These are phyloP conservation scores for Meripilus lineatus DNA, from an alignment of 1,284 basidiomycete species.

Conservation along the genomic window DNA sequence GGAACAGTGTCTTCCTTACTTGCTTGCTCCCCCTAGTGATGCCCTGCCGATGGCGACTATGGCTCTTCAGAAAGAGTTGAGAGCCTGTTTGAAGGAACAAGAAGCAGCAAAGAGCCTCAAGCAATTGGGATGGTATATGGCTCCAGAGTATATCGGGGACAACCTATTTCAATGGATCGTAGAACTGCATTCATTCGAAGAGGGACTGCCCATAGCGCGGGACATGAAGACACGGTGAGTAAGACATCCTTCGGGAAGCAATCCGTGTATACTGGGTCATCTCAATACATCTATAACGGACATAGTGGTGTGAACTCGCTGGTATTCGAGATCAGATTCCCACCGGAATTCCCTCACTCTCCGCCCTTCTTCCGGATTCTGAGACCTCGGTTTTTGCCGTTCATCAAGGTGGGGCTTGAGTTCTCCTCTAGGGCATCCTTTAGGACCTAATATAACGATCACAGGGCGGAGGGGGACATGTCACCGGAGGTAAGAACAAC, in stretches of 20 bases:
- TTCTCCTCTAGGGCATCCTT: too few relatives aligned
- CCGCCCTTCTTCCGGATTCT: conserved; percentile 64
- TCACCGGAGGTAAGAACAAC: conserved; percentile 55
- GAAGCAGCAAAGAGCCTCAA: conserved; percentile 38
- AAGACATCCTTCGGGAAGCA: too few relatives aligned
- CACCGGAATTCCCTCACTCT: conserved; percentile 48
- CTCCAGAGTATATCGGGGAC: conserved; percentile 51
- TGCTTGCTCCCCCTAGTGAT: conserved; percentile 51
- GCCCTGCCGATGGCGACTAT: conserved; percentile 44
- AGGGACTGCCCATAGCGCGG: conserved; percentile 45
- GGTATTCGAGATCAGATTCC: conserved; percentile 61
- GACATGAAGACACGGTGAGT: conserved; percentile 48
- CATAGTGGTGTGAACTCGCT: conserved; percentile 50
- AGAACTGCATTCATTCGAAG: conserved; percentile 62
- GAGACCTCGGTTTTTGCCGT: conserved; percentile 56
- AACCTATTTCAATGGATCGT: conserved; percentile 68
- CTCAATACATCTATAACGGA: too few relatives aligned
- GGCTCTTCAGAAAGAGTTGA: conserved; percentile 51
- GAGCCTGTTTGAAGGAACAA: conserved; percentile 52
- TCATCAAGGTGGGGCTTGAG: conserved; percentile 34
- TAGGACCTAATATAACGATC: too few relatives aligned
- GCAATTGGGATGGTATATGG: conserved; percentile 61
- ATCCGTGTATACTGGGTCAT: too few relatives aligned
- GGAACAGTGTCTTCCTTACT: conserved; percentile 31
- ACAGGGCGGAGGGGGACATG: conserved; percentile 49